These are phyloP conservation scores for Quercus berberidifolia DNA, from an alignment of 306 rosid species.

Conservation along the genomic window DNA sequence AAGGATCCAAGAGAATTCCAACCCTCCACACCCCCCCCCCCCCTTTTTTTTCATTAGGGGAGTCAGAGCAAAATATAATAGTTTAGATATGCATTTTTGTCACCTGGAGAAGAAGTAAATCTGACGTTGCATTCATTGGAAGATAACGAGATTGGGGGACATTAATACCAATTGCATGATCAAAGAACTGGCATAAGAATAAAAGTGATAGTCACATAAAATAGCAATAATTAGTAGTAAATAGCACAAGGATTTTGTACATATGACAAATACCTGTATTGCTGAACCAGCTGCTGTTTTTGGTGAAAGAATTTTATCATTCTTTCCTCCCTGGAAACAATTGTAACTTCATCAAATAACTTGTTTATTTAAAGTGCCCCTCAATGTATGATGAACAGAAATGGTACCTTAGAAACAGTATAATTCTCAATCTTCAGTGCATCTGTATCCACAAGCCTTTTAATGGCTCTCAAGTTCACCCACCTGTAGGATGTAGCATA, in stretches of 20 bases:
- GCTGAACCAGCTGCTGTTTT: slow-evolving; percentile 42
- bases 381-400: background rate
- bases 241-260: background rate
- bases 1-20: background rate
- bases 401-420: slow-evolving; percentile 40
- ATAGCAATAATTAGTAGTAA: slow-evolving; percentile 6
- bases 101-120: slow-evolving; percentile 64
- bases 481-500: slow-evolving; percentile 41
- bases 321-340: slow-evolving; percentile 32
- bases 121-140: slow-evolving; percentile 56
- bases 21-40: no score
- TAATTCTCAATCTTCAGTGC: slow-evolving; percentile 32
- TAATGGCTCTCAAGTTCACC: slow-evolving; percentile 53
- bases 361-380: slow-evolving; percentile 8
- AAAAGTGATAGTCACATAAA: slow-evolving; percentile 10
- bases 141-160: slow-evolving; percentile 56
- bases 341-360: slow-evolving; percentile 22
- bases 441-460: slow-evolving; percentile 51
- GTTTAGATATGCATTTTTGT: slow-evolving; percentile 2
- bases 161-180: slow-evolving; percentile 45
- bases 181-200: slow-evolving; percentile 46
- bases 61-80: background rate
- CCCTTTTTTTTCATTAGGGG: background rate
- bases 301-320: slow-evolving; percentile 33
- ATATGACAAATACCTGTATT: slow-evolving; percentile 39